Evolutionary conservation across 371 early-diverging fungal species (phyloP).

Genomic region (Rhizopus microsporus): DNA sequence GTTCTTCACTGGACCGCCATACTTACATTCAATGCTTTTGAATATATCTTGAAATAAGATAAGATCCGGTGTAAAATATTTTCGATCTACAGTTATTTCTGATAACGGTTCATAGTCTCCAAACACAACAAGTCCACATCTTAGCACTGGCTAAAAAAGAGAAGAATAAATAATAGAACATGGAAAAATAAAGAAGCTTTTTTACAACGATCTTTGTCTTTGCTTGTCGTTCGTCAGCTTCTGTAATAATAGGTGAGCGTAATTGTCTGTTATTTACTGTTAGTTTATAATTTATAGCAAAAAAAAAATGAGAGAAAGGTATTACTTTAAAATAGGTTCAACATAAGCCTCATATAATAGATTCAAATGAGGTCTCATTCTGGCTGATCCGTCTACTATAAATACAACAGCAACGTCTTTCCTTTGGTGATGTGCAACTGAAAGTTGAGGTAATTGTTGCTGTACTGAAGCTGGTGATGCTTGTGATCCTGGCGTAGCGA

Average conservation of each 20-base stretch:
- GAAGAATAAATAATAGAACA: neutral
- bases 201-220: slow-evolving; percentile 61
- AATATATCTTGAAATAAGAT: slow-evolving; percentile 55
- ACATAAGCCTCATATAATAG: slow-evolving; percentile 55
- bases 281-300: neutral
- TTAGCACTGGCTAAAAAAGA: slow-evolving; percentile 51
- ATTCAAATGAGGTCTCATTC: slow-evolving; percentile 56
- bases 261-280: slow-evolving; percentile 43
- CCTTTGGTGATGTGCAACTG: slow-evolving; percentile 40
- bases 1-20: slow-evolving; percentile 65
- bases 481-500: slow-evolving; percentile 42
- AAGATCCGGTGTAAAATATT: slow-evolving; percentile 58
- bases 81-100: slow-evolving; percentile 54
- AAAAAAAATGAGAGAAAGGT: slow-evolving; percentile 2
- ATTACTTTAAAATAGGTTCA: slow-evolving; percentile 61
- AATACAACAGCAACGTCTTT: slow-evolving; percentile 62
- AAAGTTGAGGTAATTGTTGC: slow-evolving; percentile 83
- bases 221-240: slow-evolving; percentile 55
- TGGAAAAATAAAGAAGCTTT: neutral
- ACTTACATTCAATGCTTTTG: slow-evolving; percentile 46
- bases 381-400: slow-evolving; percentile 62
- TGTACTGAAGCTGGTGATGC: slow-evolving; percentile 64
- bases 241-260: slow-evolving; percentile 53
- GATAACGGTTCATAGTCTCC: slow-evolving; percentile 69
- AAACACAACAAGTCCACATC: slow-evolving; percentile 64